Percentiles rank a stretch among this genome's conserved stretches.
These are phyloP conservation scores for Lolium perenne DNA, from an alignment of 176 grass and related monocot genomes.

Conservation along the genomic window DNA sequence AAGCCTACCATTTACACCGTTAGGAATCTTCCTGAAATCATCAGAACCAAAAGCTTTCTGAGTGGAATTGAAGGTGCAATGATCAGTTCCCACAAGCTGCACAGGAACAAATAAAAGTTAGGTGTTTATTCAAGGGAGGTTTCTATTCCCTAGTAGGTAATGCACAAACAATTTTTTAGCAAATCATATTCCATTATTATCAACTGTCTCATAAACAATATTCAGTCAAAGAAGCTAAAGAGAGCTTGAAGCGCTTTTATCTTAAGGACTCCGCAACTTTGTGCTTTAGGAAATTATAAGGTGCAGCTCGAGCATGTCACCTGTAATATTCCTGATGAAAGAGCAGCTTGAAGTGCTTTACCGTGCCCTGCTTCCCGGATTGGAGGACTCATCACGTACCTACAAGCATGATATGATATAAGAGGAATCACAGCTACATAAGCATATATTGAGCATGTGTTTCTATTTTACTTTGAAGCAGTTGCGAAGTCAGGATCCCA, in stretches of 20 bases:
- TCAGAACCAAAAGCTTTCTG: slow-evolving; percentile 92
- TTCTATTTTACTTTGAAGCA: slow-evolving; percentile 77
- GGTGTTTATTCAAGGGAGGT: slow-evolving; percentile 8
- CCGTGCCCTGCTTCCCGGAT: slow-evolving; percentile 87
- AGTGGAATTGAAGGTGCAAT: slow-evolving; percentile 92
- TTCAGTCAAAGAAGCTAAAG: neutral
- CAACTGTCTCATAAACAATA: neutral
- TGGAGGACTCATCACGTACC: slow-evolving; percentile 98
- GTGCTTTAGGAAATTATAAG: neutral
- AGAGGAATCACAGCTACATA: slow-evolving; percentile 33
- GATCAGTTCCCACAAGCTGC: slow-evolving; percentile 98
- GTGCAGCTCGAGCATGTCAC: slow-evolving; percentile 36
- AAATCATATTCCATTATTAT: slow-evolving; percentile 13
- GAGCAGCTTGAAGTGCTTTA: slow-evolving; percentile 83
- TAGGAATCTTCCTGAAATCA: slow-evolving; percentile 95
- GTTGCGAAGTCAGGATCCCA: slow-evolving; percentile 86
- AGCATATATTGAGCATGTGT: slow-evolving; percentile 2
- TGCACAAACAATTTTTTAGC: neutral
- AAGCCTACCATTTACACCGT: slow-evolving; percentile 85
- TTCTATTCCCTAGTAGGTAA: slow-evolving; percentile 6
- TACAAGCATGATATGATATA: slow-evolving; percentile 51
- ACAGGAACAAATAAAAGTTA: slow-evolving; percentile 33
- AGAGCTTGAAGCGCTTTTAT: slow-evolving; percentile 5
- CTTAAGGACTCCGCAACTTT: neutral
- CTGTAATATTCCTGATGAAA: slow-evolving; percentile 92